phyloP scores from a whole-genome alignment of 805 yeast species.

The Ogataea paraovalis region DNA sequence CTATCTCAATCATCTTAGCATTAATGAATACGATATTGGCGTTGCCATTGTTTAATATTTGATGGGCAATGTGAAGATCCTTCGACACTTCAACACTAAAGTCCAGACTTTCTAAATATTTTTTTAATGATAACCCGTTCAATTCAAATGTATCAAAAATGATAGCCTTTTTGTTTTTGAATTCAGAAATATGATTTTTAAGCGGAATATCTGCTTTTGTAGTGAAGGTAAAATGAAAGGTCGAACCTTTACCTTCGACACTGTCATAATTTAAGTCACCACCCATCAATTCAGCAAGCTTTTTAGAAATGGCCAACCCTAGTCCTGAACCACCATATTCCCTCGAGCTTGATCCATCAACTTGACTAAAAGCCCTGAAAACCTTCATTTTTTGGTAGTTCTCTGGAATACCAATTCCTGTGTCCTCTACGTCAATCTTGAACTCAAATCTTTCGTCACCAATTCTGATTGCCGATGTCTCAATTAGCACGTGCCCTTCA shows the following conservation, averaged over 20 bases:
- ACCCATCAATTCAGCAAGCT: slow-evolving; percentile 78
- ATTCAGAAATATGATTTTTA: background rate
- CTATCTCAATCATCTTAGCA: background rate
- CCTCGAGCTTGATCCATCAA: slow-evolving; percentile 50
- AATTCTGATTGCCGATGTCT: slow-evolving; percentile 25
- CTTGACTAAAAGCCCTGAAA: slow-evolving; percentile 52
- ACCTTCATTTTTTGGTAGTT: slow-evolving; percentile 39
- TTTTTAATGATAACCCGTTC: slow-evolving; percentile 31
- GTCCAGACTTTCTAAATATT: slow-evolving; percentile 34
- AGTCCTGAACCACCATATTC: slow-evolving; percentile 59
- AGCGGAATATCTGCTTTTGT: slow-evolving; percentile 23
- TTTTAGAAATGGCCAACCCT: slow-evolving; percentile 80
- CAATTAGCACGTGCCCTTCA: slow-evolving; percentile 39
- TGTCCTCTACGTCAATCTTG: slow-evolving; percentile 39
- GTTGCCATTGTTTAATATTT: background rate
- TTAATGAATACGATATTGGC: background rate
- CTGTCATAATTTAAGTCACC: slow-evolving; percentile 42
- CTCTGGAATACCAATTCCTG: slow-evolving; percentile 51
- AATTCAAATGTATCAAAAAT: slow-evolving; percentile 33
- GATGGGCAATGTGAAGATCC: background rate
- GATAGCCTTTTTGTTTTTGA: slow-evolving; percentile 22
- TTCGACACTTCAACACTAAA: background rate
- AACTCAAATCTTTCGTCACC: slow-evolving; percentile 37
- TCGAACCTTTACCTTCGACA: slow-evolving; percentile 43
- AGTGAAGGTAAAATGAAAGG: slow-evolving; percentile 37